phyloP scores from a whole-genome alignment of 2,329 filamentous ascomycete species.

The Tolypocladium pustulatum region DNA sequence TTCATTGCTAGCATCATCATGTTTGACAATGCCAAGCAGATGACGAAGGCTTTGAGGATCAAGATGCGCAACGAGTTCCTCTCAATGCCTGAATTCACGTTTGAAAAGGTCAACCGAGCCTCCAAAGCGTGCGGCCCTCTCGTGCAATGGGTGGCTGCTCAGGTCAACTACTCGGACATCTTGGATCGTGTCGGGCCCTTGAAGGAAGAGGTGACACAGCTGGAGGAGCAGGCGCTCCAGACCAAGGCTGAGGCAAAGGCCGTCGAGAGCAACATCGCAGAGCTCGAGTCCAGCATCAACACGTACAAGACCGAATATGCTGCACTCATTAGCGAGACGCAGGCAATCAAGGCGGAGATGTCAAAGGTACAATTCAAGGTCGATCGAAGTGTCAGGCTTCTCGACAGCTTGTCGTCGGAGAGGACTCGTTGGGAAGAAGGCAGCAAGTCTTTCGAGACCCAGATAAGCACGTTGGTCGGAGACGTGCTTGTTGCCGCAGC shows the following conservation, averaged over 20 bases:
- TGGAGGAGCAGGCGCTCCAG: constrained; percentile 81
- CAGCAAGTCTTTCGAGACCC: constrained; percentile 95
- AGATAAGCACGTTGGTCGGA: constrained; percentile 91
- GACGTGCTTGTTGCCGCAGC: constrained; percentile 95
- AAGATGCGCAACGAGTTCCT: constrained; percentile 93
- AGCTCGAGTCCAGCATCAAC: constrained; percentile 81
- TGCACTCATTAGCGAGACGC: constrained; percentile 88
- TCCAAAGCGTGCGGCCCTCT: constrained; percentile 95
- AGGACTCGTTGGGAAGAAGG: constrained; percentile 90
- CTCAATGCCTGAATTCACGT: constrained; percentile 89
- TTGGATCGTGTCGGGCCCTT: constrained; percentile 87
- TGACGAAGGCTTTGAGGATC: constrained; percentile 71
- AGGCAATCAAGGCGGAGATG: constrained; percentile 97
- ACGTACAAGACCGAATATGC: constrained; percentile 96
- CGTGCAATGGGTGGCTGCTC: constrained; percentile 93
- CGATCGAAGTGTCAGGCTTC: constrained; percentile 83
- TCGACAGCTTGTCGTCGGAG: constrained; percentile 93
- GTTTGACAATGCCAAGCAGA: constrained; percentile 90
- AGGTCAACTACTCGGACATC: constrained; percentile 97
- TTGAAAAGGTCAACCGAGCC: constrained; percentile 89
- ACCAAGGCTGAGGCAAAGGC: constrained; percentile 91
- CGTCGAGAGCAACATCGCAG: constrained; percentile 76
- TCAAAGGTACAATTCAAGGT: constrained; percentile 94
- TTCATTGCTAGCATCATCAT: constrained; percentile 97
- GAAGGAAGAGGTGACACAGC: constrained; percentile 74